These are phyloP conservation scores for Eleusine coracana DNA, from an alignment of 176 grass and related monocot species.

Conservation along the genomic window DNA sequence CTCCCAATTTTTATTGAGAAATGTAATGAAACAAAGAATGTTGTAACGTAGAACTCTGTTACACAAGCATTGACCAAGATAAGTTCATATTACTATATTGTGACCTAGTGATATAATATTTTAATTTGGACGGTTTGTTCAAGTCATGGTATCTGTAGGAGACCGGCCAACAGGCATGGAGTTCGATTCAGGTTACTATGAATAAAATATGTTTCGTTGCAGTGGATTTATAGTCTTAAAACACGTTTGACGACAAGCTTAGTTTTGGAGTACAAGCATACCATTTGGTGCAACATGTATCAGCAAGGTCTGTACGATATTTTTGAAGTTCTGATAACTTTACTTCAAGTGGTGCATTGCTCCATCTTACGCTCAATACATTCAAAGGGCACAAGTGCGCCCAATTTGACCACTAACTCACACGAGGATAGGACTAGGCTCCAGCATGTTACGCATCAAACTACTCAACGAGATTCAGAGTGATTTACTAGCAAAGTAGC, in stretches of 20 bases:
- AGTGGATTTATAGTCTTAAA: background rate
- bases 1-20: background rate
- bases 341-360: too few relatives aligned
- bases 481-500: background rate
- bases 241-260: background rate
- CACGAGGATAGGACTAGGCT: background rate
- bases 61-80: background rate
- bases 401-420: too few relatives aligned
- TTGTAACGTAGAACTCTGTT: background rate
- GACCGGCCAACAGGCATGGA: too few relatives aligned
- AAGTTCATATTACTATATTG: background rate
- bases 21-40: constrained; percentile 25
- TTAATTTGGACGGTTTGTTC: too few relatives aligned
- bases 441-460: background rate
- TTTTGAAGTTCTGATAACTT: too few relatives aligned
- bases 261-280: too few relatives aligned
- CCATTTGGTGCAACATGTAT: background rate
- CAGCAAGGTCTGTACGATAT: too few relatives aligned
- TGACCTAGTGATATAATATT: background rate
- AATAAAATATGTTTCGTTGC: background rate
- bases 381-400: too few relatives aligned
- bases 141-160: too few relatives aligned
- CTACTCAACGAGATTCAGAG: background rate
- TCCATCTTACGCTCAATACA: too few relatives aligned
- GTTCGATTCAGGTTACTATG: too few relatives aligned